phyloP scores from a whole-genome alignment of 2,329 filamentous ascomycete species.

The Ophiognomonia clavigignenti-juglandacearum region DNA sequence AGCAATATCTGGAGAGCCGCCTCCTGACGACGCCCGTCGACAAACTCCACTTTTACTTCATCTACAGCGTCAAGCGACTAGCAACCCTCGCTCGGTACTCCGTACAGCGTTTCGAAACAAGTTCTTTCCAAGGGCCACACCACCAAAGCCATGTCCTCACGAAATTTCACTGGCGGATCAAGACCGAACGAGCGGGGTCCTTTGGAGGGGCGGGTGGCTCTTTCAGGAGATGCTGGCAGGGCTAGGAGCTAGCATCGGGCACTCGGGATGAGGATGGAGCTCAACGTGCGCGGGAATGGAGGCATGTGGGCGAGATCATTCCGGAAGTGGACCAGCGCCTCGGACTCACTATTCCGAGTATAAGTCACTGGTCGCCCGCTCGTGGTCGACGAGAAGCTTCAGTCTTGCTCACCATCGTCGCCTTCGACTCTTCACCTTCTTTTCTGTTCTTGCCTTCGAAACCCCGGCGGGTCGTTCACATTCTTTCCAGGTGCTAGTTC shows the following conservation, averaged over 20 bases:
- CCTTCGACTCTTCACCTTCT: conserved; percentile 8
- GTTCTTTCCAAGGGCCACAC: not conserved
- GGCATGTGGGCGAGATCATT: not conserved
- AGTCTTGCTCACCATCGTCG: conserved; percentile 1
- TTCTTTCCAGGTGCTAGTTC: conserved; percentile 17
- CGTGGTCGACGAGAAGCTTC: not conserved
- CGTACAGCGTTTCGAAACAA: conserved; percentile 13
- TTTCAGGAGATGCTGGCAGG: not conserved
- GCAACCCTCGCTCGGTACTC: not conserved
- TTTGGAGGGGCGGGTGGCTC: not conserved
- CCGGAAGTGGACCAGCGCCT: not conserved
- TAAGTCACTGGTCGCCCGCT: not conserved
- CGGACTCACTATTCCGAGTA: not conserved
- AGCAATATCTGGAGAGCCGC: not conserved
- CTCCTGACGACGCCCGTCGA: not conserved
- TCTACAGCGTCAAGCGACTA: conserved; percentile 11
- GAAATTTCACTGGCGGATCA: not conserved
- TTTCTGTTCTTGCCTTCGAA: not conserved
- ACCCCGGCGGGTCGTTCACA: conserved; percentile 13
- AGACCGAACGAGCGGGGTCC: not conserved
- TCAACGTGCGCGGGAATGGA: not conserved
- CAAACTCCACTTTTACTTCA: conserved; percentile 9
- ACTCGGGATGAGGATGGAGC: not conserved
- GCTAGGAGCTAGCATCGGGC: no score
- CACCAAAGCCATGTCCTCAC: not conserved